Percentiles rank a stretch among this genome's conserved stretches.
Evolutionary conservation across 352 stramenopile species (phyloP).

Genomic region (Phytophthora cactorum): DNA sequence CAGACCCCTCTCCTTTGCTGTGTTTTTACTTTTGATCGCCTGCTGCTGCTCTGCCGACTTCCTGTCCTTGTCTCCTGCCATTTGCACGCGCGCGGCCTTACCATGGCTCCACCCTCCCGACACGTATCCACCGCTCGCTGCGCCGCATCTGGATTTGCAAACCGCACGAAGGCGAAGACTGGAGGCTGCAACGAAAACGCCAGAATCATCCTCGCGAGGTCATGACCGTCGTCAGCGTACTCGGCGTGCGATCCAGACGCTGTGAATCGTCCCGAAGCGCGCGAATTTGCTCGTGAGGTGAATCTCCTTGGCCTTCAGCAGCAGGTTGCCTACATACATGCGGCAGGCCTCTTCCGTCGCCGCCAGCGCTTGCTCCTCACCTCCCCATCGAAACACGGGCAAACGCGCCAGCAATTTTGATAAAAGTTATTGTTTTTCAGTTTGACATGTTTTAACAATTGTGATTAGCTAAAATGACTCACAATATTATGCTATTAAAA

Average conservation of each 20-base stretch:
- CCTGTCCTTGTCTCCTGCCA: constrained; percentile 54
- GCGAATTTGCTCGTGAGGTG: constrained; percentile 70
- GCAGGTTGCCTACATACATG: constrained; percentile 82
- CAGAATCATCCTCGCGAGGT: constrained; percentile 9
- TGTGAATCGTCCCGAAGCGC: constrained; percentile 74
- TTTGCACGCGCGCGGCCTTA: constrained; percentile 79
- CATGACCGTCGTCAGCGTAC: constrained; percentile 29
- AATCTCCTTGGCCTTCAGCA: constrained; percentile 67
- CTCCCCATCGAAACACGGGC: constrained; percentile 5
- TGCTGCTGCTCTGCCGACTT: constrained; percentile 14
- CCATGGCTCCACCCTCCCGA: constrained; percentile 38
- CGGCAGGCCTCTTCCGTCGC: constrained; percentile 43
- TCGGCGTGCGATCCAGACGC: constrained; percentile 76
- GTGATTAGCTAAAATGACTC: too few relatives aligned
- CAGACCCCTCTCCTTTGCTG: not conserved
- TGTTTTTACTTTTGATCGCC: not conserved
- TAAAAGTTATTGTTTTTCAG: too few relatives aligned
- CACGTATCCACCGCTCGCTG: constrained; percentile 56
- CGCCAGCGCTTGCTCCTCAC: constrained; percentile 22
- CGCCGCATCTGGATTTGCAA: constrained; percentile 51
- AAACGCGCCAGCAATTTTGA: not conserved
- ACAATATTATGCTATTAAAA: too few relatives aligned
- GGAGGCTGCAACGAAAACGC: constrained; percentile 52
- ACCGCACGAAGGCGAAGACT: constrained; percentile 83
- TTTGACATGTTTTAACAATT: too few relatives aligned